Evolutionary conservation across 2,329 filamentous ascomycete genomes (phyloP), one percentile per base, ranked within the genome.

Genomic region (Endothia cerciana): DNA sequence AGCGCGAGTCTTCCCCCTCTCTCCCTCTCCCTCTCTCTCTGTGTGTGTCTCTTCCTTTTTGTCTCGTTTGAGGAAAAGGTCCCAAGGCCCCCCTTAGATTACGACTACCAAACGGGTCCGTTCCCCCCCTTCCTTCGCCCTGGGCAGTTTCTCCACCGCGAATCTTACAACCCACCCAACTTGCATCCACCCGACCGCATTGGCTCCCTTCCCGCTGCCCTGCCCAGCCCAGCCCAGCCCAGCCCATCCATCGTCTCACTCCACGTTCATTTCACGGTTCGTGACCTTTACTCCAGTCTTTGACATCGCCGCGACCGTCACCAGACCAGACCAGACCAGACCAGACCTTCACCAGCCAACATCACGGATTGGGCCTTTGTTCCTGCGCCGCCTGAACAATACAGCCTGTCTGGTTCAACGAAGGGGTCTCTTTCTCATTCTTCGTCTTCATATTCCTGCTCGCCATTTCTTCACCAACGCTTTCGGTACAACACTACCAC

Each of bases 41-140:
- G 10, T 17, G 4, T 22, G 4, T 11, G 17, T 49, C 10, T 51
- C 22, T 25, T 17, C 5, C n/a, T 22, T 22, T 45, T 22, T 22
- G n/a, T n/a, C n/a, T 51, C 41, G 4, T 15, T 30, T n/a, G 13
- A 40, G 30, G 40, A 36, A 61, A 49, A 33, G n/a, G 41, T 41
- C 25, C 28, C 59, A 22, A n/a, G 45, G 61, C 49, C 62, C 64
- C 65, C 64, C 65, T 68, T 68, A 63, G 66, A 68, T 66, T 68
- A 58, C 62, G 65, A 67, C 65, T 67, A 56, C 60, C 60, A 59
- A 57, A 63, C 59, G 60, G 60, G 64, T 51, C 66, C 57, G 56
- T 58, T 51, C 49, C 22, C 60, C 66, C 60, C 66, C 41, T 65
- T 47, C 60, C 60, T 60, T 63, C 63, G 51, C 38, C 25, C 60